Evolutionary conservation across 2,329 filamentous ascomycete genomes (phyloP).

Genomic region (Aspergillus ochraceus): DNA sequence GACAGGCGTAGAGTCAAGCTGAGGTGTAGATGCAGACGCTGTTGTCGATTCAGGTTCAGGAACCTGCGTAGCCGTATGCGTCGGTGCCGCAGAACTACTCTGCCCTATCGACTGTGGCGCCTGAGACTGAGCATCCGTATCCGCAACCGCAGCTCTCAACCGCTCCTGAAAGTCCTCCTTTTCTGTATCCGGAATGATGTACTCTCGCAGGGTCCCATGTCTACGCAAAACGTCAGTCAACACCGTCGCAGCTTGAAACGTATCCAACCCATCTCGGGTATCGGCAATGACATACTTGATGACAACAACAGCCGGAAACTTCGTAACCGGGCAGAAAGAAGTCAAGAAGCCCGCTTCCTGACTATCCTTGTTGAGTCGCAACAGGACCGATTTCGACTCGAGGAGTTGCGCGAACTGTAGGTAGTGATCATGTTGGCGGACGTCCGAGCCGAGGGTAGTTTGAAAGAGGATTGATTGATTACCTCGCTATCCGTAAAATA

Average conservation of each 20-base stretch:
- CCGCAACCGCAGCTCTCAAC: constrained; percentile 47
- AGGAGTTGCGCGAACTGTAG: constrained; percentile 58
- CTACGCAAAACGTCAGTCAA: constrained; percentile 39
- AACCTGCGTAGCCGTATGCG: constrained; percentile 3
- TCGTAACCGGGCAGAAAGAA: constrained; percentile 78
- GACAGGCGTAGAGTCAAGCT: not conserved
- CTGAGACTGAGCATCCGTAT: constrained; percentile 10
- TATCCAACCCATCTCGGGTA: not conserved
- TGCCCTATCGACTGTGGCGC: constrained; percentile 1
- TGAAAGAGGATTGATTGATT: constrained; percentile 7
- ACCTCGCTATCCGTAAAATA: constrained; percentile 60
- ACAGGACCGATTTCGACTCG: constrained; percentile 62
- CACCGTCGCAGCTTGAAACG: not conserved
- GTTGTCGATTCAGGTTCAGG: constrained; percentile 1
- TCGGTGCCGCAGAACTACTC: constrained; percentile 3
- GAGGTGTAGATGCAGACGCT: not conserved
- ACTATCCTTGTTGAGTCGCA: constrained; percentile 71
- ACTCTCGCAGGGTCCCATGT: constrained; percentile 75
- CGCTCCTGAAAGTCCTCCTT: constrained; percentile 67
- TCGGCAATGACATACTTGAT: constrained; percentile 59
- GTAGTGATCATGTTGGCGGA: not conserved
- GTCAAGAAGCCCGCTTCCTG: constrained; percentile 79
- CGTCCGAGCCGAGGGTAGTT: not conserved
- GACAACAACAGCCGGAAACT: constrained; percentile 75
- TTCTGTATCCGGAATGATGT: constrained; percentile 64